Conservation (phyloP, 371 early-diverging fungal species). For the Mortierella sp. region DNA sequence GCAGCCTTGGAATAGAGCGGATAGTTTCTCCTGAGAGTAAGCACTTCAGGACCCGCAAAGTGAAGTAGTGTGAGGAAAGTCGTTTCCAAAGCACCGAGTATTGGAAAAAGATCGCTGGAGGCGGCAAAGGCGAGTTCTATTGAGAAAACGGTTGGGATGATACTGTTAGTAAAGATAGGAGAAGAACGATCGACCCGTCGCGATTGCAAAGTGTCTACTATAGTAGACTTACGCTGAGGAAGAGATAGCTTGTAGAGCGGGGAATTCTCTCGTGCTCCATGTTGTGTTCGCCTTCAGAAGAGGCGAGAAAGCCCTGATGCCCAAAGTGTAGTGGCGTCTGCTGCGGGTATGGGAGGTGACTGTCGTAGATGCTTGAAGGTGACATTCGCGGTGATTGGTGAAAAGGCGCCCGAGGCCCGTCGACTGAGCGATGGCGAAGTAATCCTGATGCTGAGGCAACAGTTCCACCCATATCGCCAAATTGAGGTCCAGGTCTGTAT, state of each 20-base stretch:
- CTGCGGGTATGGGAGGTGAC: conserved; percentile 10
- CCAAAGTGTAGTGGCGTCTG: conserved; percentile 1
- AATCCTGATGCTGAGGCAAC: background rate
- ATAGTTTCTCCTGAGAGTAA: conserved; percentile 74
- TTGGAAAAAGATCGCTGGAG: conserved; percentile 73
- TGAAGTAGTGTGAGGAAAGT: conserved; percentile 72
- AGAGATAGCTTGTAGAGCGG: conserved; percentile 44
- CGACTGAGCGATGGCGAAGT: background rate
- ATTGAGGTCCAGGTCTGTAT: background rate
- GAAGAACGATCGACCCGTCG: background rate
- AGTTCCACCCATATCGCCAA: background rate
- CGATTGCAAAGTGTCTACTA: background rate
- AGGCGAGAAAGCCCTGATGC: background rate
- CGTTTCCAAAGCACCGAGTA: conserved; percentile 74
- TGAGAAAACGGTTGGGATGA: background rate
- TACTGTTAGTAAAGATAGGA: background rate
- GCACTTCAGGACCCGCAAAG: conserved; percentile 68
- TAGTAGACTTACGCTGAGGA: conserved; percentile 33
- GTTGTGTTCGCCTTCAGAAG: background rate
- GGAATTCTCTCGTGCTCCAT: conserved; percentile 27
- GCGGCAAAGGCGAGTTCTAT: conserved; percentile 72
- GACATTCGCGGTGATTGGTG: background rate
- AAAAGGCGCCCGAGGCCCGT: background rate
- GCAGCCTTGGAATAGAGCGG: conserved; percentile 71
- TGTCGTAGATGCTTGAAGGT: background rate